Percentiles rank a stretch among this genome's conserved stretches.
These are phyloP conservation scores for Heliosperma pusillum DNA, from an alignment of 148 eudicot species.

Conservation along the genomic window DNA sequence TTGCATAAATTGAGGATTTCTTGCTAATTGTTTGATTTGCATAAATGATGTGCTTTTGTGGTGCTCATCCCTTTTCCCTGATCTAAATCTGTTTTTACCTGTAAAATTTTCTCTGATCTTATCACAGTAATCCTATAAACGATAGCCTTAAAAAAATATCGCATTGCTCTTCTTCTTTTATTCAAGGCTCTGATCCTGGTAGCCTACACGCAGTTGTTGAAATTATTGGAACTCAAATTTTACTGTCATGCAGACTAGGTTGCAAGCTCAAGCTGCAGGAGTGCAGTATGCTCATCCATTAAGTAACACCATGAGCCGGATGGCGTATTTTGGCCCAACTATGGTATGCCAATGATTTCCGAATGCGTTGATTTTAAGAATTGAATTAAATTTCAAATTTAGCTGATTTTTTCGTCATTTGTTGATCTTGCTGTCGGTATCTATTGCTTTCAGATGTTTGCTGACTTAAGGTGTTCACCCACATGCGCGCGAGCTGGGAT, in stretches of 20 bases:
- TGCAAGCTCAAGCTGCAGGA: constrained; percentile 99
- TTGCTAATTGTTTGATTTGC: background rate
- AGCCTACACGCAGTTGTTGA: background rate
- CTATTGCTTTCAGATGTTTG: constrained; percentile 63
- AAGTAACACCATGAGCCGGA: constrained; percentile 68
- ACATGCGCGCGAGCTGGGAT: constrained; percentile 82
- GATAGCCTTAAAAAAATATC: background rate
- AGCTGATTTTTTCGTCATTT: background rate
- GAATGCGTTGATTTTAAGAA: background rate
- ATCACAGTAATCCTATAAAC: background rate
- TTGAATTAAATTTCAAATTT: background rate
- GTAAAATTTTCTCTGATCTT: background rate
- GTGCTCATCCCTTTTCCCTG: background rate
- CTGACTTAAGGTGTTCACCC: constrained; percentile 96
- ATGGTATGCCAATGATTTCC: constrained; percentile 51
- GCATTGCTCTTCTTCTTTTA: background rate
- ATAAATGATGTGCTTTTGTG: background rate
- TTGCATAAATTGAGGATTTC: background rate
- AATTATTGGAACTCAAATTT: background rate
- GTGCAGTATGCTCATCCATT: constrained; percentile 78
- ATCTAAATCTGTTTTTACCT: background rate
- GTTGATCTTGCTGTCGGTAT: constrained; percentile 18
- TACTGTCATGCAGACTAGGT: constrained; percentile 67
- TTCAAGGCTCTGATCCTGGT: background rate
- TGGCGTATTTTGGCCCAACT: constrained; percentile 87